A percentile compares a stretch with the other conserved stretches of the same genome.
Conservation (phyloP, 331 rosid species). For the Rhamnella rubrinervis region DNA sequence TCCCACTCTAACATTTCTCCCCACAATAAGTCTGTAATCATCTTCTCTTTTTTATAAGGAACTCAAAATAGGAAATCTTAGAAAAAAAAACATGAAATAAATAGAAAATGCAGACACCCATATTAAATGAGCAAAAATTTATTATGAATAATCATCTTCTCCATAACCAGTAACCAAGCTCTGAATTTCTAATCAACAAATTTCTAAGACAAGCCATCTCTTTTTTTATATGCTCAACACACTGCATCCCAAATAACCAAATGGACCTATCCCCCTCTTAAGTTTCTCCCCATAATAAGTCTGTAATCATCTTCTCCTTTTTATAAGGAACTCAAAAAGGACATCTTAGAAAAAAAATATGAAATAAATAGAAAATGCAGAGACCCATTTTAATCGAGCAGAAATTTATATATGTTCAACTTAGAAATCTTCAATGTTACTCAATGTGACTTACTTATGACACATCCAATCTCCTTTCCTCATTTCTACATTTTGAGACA, state of each 20-base stretch:
- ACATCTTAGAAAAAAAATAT: background rate
- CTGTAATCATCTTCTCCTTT: no score
- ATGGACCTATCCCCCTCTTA: no score
- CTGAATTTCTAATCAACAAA: no score
- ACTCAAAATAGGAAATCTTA: no score
- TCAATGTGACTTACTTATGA: conserved; percentile 59
- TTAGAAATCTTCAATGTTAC: conserved; percentile 16
- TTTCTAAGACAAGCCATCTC: no score
- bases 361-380: conserved; percentile 6
- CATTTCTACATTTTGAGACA: conserved; percentile 50
- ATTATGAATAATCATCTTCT: background rate
- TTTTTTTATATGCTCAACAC: no score
- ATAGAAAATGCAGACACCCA: conserved; percentile 6
- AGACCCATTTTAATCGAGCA: background rate
- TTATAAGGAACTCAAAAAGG: background rate
- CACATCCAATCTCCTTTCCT: conserved; percentile 88
- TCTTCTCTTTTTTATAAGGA: background rate
- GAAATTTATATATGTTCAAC: background rate
- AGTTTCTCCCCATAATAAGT: no score
- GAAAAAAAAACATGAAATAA: background rate
- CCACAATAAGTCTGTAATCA: no score
- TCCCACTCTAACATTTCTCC: no score
- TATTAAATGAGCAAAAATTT: conserved; percentile 5
- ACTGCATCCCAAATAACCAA: no score
- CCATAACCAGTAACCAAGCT: no score